Conservation (phyloP, 257 asterid genomes). For the Solanum ahanhuiri region DNA sequence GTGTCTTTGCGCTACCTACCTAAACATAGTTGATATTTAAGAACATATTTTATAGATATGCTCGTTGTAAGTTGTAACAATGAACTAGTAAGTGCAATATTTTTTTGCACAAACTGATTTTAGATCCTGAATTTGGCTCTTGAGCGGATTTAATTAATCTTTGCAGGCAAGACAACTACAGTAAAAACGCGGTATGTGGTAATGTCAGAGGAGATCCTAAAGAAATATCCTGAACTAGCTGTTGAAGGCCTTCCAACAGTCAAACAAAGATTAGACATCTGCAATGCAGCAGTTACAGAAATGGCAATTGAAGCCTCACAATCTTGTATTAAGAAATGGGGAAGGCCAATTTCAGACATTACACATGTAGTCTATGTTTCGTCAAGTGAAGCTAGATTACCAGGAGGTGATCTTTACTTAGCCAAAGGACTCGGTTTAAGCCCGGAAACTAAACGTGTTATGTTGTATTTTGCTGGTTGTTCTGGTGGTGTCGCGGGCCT, state of each 20-base stretch:
- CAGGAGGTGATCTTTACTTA: slow-evolving; percentile 90
- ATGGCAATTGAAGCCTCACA: slow-evolving; percentile 88
- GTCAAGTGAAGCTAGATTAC: slow-evolving; percentile 86
- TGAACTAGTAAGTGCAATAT: neutral
- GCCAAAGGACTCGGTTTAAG: slow-evolving; percentile 78
- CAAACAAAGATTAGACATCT: slow-evolving; percentile 64
- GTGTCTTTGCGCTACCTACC: neutral
- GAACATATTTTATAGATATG: neutral
- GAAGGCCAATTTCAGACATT: slow-evolving; percentile 57
- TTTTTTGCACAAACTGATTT: neutral
- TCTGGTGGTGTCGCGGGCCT: slow-evolving; percentile 99
- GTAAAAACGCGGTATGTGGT: slow-evolving; percentile 92
- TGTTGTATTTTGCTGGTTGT: slow-evolving; percentile 91
- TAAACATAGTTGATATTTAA: neutral
- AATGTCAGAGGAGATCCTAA: slow-evolving; percentile 87
- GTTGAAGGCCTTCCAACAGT: slow-evolving; percentile 81
- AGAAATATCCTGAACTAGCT: slow-evolving; percentile 79
- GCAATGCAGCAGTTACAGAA: slow-evolving; percentile 83
- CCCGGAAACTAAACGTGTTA: slow-evolving; percentile 53
- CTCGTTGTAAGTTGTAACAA: neutral
- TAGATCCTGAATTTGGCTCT: neutral
- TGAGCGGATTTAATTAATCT: neutral
- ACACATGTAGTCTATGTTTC: slow-evolving; percentile 91
- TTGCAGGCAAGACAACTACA: slow-evolving; percentile 84
- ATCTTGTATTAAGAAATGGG: slow-evolving; percentile 73